Percentiles rank a stretch among this genome's conserved stretches.
These are phyloP conservation scores for Trichoderma sp. DNA, from an alignment of 2,329 filamentous ascomycete genomes.

Conservation along the genomic window DNA sequence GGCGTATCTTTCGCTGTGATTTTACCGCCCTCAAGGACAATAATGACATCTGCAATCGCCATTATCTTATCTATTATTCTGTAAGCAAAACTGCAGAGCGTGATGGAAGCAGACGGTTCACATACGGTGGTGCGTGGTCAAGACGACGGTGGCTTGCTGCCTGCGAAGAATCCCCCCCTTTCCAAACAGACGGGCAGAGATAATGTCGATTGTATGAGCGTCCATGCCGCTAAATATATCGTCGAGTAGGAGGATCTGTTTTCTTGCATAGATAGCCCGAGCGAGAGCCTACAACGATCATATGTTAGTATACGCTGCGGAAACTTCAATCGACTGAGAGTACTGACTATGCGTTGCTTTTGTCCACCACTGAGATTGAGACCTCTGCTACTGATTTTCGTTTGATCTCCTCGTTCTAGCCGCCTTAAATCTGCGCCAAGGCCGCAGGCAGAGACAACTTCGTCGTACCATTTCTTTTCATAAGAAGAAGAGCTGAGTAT, in stretches of 20 bases:
- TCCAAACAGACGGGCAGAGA: slow-evolving; percentile 50
- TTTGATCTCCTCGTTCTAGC: slow-evolving; percentile 42
- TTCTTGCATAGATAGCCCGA: slow-evolving; percentile 50
- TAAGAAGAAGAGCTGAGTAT: slow-evolving; percentile 22
- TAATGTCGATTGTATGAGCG: slow-evolving; percentile 45
- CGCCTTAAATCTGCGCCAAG: slow-evolving; percentile 42
- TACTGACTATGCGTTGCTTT: slow-evolving; percentile 46
- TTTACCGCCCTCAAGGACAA: slow-evolving; percentile 13
- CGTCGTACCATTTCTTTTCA: slow-evolving; percentile 38
- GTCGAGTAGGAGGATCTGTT: slow-evolving; percentile 49
- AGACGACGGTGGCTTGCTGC: slow-evolving; percentile 46
- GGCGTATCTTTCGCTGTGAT: slow-evolving; percentile 7
- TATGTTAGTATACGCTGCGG: background rate
- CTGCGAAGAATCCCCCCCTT: slow-evolving; percentile 46
- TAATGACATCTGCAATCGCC: slow-evolving; percentile 17
- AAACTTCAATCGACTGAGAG: background rate
- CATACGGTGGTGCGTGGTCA: slow-evolving; percentile 42
- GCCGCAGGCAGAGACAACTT: slow-evolving; percentile 42
- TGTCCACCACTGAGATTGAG: slow-evolving; percentile 51
- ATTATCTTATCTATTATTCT: slow-evolving; percentile 10
- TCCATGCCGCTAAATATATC: slow-evolving; percentile 53
- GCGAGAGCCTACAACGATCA: slow-evolving; percentile 44
- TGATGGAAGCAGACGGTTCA: fast-evolving
- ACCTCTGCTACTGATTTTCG: slow-evolving; percentile 47
- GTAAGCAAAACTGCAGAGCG: background rate